These are phyloP conservation scores for Panicum hallii DNA, from an alignment of 202 grass and related monocot species.

Conservation along the genomic window DNA sequence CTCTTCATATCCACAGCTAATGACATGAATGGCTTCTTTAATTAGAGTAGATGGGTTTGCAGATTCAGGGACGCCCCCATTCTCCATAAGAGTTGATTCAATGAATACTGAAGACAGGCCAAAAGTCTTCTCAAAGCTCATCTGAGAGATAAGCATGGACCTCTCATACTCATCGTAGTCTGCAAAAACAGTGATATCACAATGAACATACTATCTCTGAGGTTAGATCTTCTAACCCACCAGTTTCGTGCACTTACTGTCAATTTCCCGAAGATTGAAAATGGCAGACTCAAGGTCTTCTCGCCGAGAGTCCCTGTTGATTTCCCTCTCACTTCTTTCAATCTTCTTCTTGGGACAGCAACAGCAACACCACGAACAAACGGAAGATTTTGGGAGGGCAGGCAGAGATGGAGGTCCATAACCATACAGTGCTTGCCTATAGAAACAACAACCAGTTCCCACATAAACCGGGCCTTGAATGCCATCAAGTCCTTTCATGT, in stretches of 20 bases:
- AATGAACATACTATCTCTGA: constrained; percentile 23
- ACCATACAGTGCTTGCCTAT: constrained; percentile 94
- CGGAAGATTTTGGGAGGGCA: constrained; percentile 81
- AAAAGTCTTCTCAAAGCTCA: constrained; percentile 97
- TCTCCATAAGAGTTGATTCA: constrained; percentile 98
- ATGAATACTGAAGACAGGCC: constrained; percentile 94
- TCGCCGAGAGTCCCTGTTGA: constrained; percentile 75
- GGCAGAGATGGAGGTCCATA: constrained; percentile 94
- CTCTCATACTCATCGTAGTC: constrained; percentile 96
- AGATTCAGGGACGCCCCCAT: constrained; percentile 87
- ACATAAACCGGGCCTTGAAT: constrained; percentile 99
- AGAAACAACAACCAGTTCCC: constrained; percentile 99
- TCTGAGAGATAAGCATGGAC: constrained; percentile 96
- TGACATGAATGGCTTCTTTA: constrained; percentile 98
- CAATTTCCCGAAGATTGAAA: constrained; percentile 96
- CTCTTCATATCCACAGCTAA: constrained; percentile 97
- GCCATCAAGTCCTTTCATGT: constrained; percentile 99
- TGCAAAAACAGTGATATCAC: constrained; percentile 46
- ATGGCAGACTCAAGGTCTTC: constrained; percentile 97
- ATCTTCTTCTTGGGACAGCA: constrained; percentile 89
- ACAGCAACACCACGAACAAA: constrained; percentile 90
- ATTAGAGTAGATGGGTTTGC: constrained; percentile 84
- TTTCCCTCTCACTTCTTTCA: constrained; percentile 77
- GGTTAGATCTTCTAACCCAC: constrained; percentile 10
- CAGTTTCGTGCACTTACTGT: constrained; percentile 65